A percentile compares a stretch with the other conserved stretches of the same genome.
Conservation (phyloP, 768 basidiomycete species). For the Agaricus blazei region DNA sequence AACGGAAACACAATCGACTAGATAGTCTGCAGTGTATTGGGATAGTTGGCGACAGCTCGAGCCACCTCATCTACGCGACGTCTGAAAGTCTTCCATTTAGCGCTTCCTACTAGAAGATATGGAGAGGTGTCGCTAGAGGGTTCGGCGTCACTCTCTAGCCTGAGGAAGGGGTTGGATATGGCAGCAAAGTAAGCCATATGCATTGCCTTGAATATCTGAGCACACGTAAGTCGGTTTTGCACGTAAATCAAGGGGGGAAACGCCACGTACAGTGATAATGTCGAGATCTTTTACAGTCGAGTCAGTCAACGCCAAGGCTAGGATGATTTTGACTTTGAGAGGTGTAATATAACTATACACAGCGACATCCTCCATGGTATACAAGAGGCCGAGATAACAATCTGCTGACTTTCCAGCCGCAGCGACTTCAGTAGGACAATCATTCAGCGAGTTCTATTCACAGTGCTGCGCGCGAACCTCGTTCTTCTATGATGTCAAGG, state of each 20-base stretch:
- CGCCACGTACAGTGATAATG: slow-evolving; percentile 57
- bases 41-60: slow-evolving; percentile 45
- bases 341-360: slow-evolving; percentile 92
- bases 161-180: slow-evolving; percentile 83
- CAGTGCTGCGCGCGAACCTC: slow-evolving; percentile 48
- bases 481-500: slow-evolving; percentile 88
- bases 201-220: slow-evolving; percentile 80
- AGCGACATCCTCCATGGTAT: slow-evolving; percentile 89
- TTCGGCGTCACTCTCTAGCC: slow-evolving; percentile 48
- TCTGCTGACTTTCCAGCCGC: slow-evolving; percentile 61
- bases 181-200: slow-evolving; percentile 85
- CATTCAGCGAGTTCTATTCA: neutral
- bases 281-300: slow-evolving; percentile 78
- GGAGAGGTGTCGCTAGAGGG: slow-evolving; percentile 45
- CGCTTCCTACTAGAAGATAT: slow-evolving; percentile 53
- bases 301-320: slow-evolving; percentile 77
- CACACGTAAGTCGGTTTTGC: neutral
- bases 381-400: slow-evolving; percentile 81
- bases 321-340: slow-evolving; percentile 80
- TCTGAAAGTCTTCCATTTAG: slow-evolving; percentile 68
- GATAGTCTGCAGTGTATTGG: slow-evolving; percentile 18
- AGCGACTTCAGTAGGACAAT: slow-evolving; percentile 24
- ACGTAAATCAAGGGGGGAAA: too few relatives aligned
- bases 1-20: slow-evolving; percentile 3
- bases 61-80: slow-evolving; percentile 72